Percentiles rank a stretch among this genome's conserved stretches.
Evolutionary conservation across 352 stramenopile genomes (phyloP).

Genomic region (Phytophthora ohioensis): DNA sequence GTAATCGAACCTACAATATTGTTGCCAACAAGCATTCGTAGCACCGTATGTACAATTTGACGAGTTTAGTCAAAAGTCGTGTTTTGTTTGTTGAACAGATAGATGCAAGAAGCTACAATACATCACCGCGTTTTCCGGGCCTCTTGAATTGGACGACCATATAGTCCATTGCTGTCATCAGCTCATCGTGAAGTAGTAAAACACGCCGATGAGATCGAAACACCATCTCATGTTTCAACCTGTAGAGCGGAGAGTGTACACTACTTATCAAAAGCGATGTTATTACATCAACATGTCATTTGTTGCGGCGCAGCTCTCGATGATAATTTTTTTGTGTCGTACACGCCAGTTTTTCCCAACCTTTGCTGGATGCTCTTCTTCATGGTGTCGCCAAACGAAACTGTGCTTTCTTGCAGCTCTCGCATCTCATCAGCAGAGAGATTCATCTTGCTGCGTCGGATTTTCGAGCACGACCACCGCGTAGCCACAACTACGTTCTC

Average conservation of each 20-base stretch:
- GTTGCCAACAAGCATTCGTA: too few species aligned
- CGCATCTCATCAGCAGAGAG: slow-evolving; percentile 15
- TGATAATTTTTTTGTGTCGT: background rate
- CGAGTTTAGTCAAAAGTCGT: too few species aligned
- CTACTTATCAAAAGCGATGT: too few species aligned
- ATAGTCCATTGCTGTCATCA: too few species aligned
- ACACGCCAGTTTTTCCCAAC: slow-evolving; percentile 15
- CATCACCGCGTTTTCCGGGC: too few species aligned
- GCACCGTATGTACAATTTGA: too few species aligned
- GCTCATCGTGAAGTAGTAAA: background rate
- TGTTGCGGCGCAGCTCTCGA: background rate
- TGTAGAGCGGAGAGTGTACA: too few species aligned
- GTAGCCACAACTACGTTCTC: slow-evolving; percentile 36
- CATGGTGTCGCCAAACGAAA: slow-evolving; percentile 38
- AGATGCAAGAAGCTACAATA: too few species aligned
- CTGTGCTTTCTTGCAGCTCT: slow-evolving; percentile 34
- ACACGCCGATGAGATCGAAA: background rate
- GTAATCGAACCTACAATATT: too few species aligned
- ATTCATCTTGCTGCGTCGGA: slow-evolving; percentile 25
- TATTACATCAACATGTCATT: background rate
- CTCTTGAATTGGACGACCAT: too few species aligned
- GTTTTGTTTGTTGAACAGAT: too few species aligned
- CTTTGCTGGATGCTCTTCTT: slow-evolving; percentile 34
- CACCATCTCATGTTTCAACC: too few species aligned
- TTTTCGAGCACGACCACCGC: slow-evolving; percentile 34